These are phyloP conservation scores for Arabidopsis hybrid DNA, from an alignment of 441 rosid species.

Conservation along the genomic window DNA sequence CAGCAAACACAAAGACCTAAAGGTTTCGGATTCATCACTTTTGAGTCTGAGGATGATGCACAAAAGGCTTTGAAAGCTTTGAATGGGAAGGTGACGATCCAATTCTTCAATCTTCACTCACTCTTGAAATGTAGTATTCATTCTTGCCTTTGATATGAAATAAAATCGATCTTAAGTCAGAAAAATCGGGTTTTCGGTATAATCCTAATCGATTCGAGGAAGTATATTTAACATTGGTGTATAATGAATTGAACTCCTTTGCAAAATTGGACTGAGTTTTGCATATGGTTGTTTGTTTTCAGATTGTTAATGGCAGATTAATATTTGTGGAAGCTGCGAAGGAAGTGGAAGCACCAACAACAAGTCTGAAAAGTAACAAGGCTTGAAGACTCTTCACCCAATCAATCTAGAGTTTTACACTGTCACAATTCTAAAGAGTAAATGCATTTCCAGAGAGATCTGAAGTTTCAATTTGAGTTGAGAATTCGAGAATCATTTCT, in stretches of 20 bases:
- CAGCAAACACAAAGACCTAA: slow-evolving; percentile 61
- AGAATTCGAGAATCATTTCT: slow-evolving; percentile 1
- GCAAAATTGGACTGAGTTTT: neutral
- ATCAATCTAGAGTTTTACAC: neutral
- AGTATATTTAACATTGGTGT: neutral
- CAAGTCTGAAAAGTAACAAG: neutral
- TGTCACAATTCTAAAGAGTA: neutral
- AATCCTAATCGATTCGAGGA: neutral
- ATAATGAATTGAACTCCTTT: neutral
- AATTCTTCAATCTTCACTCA: neutral
- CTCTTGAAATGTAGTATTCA: neutral
- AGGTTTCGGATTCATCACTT: slow-evolving; percentile 74
- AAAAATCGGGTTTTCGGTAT: neutral
- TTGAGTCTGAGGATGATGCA: slow-evolving; percentile 58
- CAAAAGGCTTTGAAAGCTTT: slow-evolving; percentile 67
- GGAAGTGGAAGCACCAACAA: slow-evolving; percentile 5
- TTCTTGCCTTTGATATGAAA: neutral
- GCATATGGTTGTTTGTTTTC: slow-evolving; percentile 18
- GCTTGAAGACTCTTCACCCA: slow-evolving; percentile 13
- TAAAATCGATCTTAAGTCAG: neutral
- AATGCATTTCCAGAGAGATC: neutral
- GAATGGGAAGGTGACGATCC: slow-evolving; percentile 62
- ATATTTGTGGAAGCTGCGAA: slow-evolving; percentile 59
- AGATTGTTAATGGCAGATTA: slow-evolving; percentile 57
- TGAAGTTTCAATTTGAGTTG: neutral